These are phyloP conservation scores for Myrica gale DNA, from an alignment of 306 rosid species.

Conservation along the genomic window DNA sequence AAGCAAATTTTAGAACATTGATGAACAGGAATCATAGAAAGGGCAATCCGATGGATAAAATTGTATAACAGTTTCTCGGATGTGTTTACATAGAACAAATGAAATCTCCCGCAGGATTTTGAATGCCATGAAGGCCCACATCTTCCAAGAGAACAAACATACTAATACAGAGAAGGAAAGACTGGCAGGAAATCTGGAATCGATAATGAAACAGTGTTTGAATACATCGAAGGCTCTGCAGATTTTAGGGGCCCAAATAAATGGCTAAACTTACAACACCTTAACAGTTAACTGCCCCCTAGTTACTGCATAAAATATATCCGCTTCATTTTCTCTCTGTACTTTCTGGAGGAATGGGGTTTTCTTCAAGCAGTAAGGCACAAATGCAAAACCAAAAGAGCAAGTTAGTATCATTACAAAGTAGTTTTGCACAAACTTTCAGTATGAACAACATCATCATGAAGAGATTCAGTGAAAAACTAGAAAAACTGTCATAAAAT, in stretches of 20 bases:
- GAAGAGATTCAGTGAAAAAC: constrained; percentile 7
- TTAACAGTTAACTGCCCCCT: constrained; percentile 41
- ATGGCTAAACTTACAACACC: constrained; percentile 54
- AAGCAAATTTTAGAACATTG: constrained; percentile 5
- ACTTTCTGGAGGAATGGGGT: constrained; percentile 30
- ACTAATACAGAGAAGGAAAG: constrained; percentile 44
- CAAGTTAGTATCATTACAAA: constrained; percentile 29
- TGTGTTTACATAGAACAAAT: constrained; percentile 2
- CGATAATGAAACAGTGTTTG: constrained; percentile 60
- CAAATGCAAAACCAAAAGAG: constrained; percentile 28
- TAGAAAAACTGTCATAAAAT: constrained; percentile 31
- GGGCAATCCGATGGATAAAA: constrained; percentile 8
- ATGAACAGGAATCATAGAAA: neutral
- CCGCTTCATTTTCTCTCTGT: constrained; percentile 21
- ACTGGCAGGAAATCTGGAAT: constrained; percentile 57
- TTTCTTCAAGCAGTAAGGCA: constrained; percentile 29
- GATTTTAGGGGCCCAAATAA: constrained; percentile 43
- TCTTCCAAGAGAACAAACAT: constrained; percentile 39
- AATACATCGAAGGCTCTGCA: constrained; percentile 57
- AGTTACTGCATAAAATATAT: constrained; percentile 40
- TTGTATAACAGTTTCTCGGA: neutral
- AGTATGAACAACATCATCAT: constrained; percentile 35
- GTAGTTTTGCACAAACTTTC: constrained; percentile 34
- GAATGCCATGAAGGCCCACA: constrained; percentile 38
- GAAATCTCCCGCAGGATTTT: neutral